A percentile compares a stretch with the other conserved stretches of the same genome.
These are phyloP conservation scores for Candida gigantensis DNA, from an alignment of 1,139 yeast species.

Conservation along the genomic window DNA sequence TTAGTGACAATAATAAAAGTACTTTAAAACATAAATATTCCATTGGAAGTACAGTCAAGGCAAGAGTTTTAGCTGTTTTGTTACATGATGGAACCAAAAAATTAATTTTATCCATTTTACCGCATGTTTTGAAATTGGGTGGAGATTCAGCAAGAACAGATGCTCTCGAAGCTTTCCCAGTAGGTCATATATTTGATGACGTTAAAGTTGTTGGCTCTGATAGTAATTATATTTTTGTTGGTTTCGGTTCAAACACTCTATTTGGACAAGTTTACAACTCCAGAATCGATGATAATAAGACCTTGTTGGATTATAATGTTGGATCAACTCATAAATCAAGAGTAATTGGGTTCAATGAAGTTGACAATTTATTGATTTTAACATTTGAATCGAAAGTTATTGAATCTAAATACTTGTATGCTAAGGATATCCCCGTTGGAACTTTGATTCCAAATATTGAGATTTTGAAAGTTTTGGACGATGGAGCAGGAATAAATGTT, in stretches of 20 bases:
- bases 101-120: conserved; percentile 63
- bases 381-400: conserved; percentile 69
- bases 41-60: conserved; percentile 65
- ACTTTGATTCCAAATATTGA: conserved; percentile 57
- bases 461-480: conserved; percentile 64
- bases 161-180: conserved; percentile 65
- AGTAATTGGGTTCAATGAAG: conserved; percentile 64
- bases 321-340: conserved; percentile 78
- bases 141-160: conserved; percentile 13
- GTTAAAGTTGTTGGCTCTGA: conserved; percentile 62
- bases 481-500: conserved; percentile 63
- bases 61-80: conserved; percentile 68
- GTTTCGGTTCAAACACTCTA: conserved; percentile 55
- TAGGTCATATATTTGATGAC: conserved; percentile 69
- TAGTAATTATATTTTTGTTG: conserved; percentile 54
- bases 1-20: conserved; percentile 16
- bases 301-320: conserved; percentile 51
- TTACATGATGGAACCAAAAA: conserved; percentile 58
- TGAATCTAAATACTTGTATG: conserved; percentile 62
- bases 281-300: conserved; percentile 56
- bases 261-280: conserved; percentile 75
- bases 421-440: conserved; percentile 77
- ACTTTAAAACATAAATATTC: conserved; percentile 58
- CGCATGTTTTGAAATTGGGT: conserved; percentile 47
- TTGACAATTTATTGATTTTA: conserved; percentile 67